Base-by-base conservation (phyloP, 2,329 filamentous ascomycete species). In the Calonectria crousiana region DNA sequence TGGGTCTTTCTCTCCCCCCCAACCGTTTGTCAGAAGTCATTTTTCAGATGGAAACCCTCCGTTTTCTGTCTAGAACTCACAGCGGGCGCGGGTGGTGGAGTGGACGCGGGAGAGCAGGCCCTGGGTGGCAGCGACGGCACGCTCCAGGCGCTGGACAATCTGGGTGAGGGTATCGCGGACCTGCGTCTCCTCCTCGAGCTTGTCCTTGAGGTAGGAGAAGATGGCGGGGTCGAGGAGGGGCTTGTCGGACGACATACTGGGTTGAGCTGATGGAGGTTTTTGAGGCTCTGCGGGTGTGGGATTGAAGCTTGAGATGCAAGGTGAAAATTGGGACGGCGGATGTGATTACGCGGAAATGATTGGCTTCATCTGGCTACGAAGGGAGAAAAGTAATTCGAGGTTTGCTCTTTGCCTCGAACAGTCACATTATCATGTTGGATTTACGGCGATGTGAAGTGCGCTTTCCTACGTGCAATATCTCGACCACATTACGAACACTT, bases 101-200 rank as follows among this genome's bases (percentile, higher is more conserved):
- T 99, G 97, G 65, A 97, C 95, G 82, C 95, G 90, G 47, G 96
- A 97, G 66, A 98, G 91, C 69, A 96, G 90, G 56, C 96, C 95
- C 81, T 96, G 95, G 28, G 94, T 93, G 75, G 92, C 92, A 80
- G 95, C 92, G 77, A 95, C 94, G 90, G 95, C 93, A 82, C 95
- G 94, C 82, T 98, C 95, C 47, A 98, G 91, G 52, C 90, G 91
- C 83, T 97, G 93, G 56, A 97, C 90, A 79, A 98, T 94, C 72
- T 95, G 92, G 77, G 93, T 92, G 72, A 99, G 90, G 81, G 95
- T 92, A 87, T 98, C 96, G 81, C 95, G 92, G 69, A 98, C 92
- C 69, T 90, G 89, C 11, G 92, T 90, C 83, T 98, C 97, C 84
- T 97, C 93, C 79, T 98, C 97, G 80, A 98, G 95, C 84, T 96